A percentile compares a stretch with the other conserved stretches of the same genome.
Conservation (phyloP, 2,329 filamentous ascomycete genomes). For the Diaporthe helianthi region DNA sequence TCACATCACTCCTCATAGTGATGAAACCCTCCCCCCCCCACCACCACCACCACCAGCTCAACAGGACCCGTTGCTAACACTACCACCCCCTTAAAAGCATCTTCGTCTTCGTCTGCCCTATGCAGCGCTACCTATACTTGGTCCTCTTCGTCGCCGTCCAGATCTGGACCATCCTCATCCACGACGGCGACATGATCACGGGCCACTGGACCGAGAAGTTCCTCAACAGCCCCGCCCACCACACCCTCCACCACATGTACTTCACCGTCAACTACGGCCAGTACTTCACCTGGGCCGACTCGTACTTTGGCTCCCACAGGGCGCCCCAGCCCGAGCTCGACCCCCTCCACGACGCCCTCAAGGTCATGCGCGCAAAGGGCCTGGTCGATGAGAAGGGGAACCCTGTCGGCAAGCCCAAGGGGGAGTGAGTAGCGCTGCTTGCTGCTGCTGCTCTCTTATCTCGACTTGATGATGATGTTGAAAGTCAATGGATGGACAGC, state of each 20-base stretch:
- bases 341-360: slow-evolving; percentile 52
- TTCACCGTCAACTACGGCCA: slow-evolving; percentile 59
- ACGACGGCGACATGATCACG: slow-evolving; percentile 57
- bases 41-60: too few species aligned
- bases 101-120: slow-evolving; percentile 53
- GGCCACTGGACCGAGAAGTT: slow-evolving; percentile 54
- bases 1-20: too few species aligned
- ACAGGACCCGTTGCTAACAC: too few species aligned
- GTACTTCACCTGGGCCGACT: slow-evolving; percentile 57
- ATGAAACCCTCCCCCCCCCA: too few species aligned
- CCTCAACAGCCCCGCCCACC: slow-evolving; percentile 56
- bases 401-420: slow-evolving; percentile 45
- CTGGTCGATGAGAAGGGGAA: slow-evolving; percentile 53
- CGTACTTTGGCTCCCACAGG: slow-evolving; percentile 52
- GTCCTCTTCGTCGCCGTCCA: slow-evolving; percentile 53
- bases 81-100: slow-evolving; percentile 41
- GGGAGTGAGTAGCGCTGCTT: slow-evolving; percentile 36
- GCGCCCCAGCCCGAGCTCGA: slow-evolving; percentile 52
- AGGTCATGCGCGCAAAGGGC: slow-evolving; percentile 53
- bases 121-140: slow-evolving; percentile 54
- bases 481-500: background rate
- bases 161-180: slow-evolving; percentile 58
- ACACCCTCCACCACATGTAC: slow-evolving; percentile 58
- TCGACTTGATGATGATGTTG: background rate
- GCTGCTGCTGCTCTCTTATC: background rate